Conservation (phyloP, 257 asterid genomes). For the Jacaranda mimosifolia region DNA sequence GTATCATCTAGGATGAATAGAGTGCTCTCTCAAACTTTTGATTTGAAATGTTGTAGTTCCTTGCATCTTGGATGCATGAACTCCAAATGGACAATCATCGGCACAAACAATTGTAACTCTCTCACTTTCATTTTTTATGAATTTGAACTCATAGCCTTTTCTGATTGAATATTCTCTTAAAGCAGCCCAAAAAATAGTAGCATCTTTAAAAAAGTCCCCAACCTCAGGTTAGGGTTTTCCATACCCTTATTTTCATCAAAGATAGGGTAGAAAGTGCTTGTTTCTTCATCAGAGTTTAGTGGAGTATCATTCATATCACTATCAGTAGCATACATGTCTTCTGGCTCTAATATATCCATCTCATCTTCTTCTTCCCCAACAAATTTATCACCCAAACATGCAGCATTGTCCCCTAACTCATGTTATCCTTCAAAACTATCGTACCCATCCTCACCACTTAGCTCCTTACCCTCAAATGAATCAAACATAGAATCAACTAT, state of each 20-base stretch:
- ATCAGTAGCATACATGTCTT: no score
- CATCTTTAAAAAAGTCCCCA: not conserved
- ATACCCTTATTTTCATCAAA: not conserved
- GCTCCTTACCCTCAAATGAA: not conserved
- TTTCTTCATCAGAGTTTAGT: no score
- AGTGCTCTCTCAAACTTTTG: conserved; percentile 1
- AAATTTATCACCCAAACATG: no score
- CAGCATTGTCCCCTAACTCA: no score
- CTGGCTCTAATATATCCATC: no score
- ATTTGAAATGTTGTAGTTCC: not conserved
- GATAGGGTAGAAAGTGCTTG: not conserved
- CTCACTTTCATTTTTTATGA: not conserved
- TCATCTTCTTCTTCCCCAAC: no score
- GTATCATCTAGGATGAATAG: not conserved
- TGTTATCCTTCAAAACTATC: not conserved
- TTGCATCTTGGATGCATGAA: not conserved
- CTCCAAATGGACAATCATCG: not conserved
- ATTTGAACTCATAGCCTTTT: not conserved
- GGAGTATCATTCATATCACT: no score
- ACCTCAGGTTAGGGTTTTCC: not conserved
- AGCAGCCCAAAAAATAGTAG: not conserved
- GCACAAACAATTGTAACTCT: not conserved
- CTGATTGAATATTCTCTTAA: not conserved
- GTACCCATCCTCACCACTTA: not conserved
- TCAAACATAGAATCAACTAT: not conserved